Evolutionary conservation across 108 stramenopile species (phyloP).

Genomic region (Fragilaria radians): DNA sequence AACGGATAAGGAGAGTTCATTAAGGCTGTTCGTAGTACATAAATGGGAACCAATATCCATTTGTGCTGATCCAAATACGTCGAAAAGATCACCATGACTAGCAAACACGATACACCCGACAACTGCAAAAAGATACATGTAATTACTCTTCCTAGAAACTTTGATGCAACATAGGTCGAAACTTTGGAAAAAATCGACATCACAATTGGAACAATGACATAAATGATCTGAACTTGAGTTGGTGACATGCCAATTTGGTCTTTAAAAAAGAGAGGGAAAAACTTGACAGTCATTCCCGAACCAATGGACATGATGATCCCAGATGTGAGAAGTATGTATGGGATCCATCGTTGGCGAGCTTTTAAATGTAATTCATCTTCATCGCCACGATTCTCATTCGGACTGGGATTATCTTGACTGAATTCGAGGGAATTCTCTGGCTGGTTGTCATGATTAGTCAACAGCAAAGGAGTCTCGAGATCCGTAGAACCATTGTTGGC

Average conservation of each 20-base stretch:
- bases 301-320: conserved; percentile 48
- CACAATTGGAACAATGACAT: conserved; percentile 28
- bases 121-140: conserved; percentile 29
- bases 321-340: conserved; percentile 39
- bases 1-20: conserved; percentile 55
- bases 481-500: background rate
- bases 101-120: conserved; percentile 28
- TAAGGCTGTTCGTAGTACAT: conserved; percentile 44
- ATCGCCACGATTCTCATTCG: background rate
- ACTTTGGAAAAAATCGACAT: conserved; percentile 13
- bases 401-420: background rate
- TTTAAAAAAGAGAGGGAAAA: conserved; percentile 81
- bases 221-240: conserved; percentile 50
- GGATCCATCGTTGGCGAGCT: conserved; percentile 31
- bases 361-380: background rate
- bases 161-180: conserved; percentile 8
- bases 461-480: background rate
- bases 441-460: background rate
- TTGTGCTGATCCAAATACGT: conserved; percentile 17
- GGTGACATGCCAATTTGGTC: conserved; percentile 53
- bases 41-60: conserved; percentile 34
- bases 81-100: conserved; percentile 39
- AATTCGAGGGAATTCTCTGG: background rate
- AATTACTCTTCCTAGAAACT: conserved; percentile 38
- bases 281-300: conserved; percentile 75